Percentiles rank a stretch among this genome's conserved stretches.
Evolutionary conservation across 2,329 filamentous ascomycete species (phyloP).

Genomic region (Apiospora malaysiana): DNA sequence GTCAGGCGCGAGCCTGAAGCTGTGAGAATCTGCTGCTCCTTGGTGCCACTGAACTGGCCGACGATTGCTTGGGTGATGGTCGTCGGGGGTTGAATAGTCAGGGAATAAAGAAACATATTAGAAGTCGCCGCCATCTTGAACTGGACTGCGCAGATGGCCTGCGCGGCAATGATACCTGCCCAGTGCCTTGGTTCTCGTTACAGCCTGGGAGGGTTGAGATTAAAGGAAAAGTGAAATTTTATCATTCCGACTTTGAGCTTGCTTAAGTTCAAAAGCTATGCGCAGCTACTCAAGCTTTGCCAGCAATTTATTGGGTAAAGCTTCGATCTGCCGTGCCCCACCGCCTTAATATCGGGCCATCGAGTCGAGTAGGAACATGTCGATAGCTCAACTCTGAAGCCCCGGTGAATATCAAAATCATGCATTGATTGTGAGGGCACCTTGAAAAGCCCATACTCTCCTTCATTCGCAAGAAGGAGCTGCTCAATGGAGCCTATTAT

Average conservation of each 20-base stretch:
- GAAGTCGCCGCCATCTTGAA: constrained; percentile 91
- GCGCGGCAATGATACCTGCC: constrained; percentile 35
- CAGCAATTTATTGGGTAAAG: constrained; percentile 17
- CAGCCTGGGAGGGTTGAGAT: constrained; percentile 5
- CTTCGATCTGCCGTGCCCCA: constrained; percentile 18
- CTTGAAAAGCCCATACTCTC: constrained; percentile 5
- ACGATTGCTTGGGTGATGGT: constrained; percentile 89
- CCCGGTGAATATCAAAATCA: background rate
- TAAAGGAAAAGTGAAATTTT: background rate
- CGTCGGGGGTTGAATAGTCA: constrained; percentile 93
- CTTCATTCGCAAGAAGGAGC: background rate
- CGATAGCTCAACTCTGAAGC: background rate
- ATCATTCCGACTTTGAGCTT: constrained; percentile 16
- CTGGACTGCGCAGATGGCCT: constrained; percentile 39
- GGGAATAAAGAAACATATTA: constrained; percentile 97
- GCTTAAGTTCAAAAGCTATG: constrained; percentile 15
- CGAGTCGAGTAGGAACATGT: background rate
- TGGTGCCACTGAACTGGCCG: constrained; percentile 94
- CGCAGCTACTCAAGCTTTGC: background rate
- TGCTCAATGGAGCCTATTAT: constrained; percentile 37
- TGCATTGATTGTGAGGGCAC: background rate
- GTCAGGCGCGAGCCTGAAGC: constrained; percentile 89
- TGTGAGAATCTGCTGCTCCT: constrained; percentile 96
- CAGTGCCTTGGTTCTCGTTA: constrained; percentile 17
- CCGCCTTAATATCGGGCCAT: constrained; percentile 18